Base-by-base conservation (phyloP, 345 rosid genomes). In the Aurinia saxatilis region DNA sequence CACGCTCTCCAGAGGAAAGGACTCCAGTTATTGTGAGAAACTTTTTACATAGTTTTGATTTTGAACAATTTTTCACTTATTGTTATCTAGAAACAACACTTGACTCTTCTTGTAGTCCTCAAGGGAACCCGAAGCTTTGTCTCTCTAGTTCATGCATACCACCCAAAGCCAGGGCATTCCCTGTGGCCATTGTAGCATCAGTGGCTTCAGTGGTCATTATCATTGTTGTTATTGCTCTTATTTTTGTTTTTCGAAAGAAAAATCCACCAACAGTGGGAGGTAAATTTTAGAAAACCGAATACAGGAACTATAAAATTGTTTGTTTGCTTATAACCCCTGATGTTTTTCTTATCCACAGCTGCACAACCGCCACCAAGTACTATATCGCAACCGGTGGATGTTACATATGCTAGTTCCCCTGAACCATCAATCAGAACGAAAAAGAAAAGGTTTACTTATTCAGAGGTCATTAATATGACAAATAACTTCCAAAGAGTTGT, bases 61-160 rank as follows among this genome's bases (percentile, higher is more conserved):
- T 31, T 50, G 23, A 50, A 29, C 1, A 8, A n/a, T 14, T 29
- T n/a, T 23, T 14, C 21, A 16, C 25, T 50, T 31, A 33, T 10
- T 16, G n/a, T n/a, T n/a, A 2, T 31, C 18, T 31, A n/a, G n/a
- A n/a, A n/a, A 51, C 3, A 51, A 33, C 40, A 18, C 14, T 23
- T 8, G 4, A n/a, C n/a, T 27, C 6, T 55, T 48, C 17, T 30
- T 29, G 8, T 3, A 67, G 72, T 0, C 0, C 4, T 57, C 2
- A 66, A 17, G 72, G 58, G 10, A 67, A 57, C 14, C 57, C 51
- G 21, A 57, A 44, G 29, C 72, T 67, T 30, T 57, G 13, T 13
- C 11, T 8, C 45, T 30, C 58, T 10, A 36, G 10, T 2, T 35
- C 63, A 8, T 23, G 47, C 5, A 11, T 5, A 41, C n/a, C n/a